These are phyloP conservation scores for Stagonosporopsis cucurbitacearum DNA, from an alignment of 2,329 filamentous ascomycete species.

Conservation along the genomic window DNA sequence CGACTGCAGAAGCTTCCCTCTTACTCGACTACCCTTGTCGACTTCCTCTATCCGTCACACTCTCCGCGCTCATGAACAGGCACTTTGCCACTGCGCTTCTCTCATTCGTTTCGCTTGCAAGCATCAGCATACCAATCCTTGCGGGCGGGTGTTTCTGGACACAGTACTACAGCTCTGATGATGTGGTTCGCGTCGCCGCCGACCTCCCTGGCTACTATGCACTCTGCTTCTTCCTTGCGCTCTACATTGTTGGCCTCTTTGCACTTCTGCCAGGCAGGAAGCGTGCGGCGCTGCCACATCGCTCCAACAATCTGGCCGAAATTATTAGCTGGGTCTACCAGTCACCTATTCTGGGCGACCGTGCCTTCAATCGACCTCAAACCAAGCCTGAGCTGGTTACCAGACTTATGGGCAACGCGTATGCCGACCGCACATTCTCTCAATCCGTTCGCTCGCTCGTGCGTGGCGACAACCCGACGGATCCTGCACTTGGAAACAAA, in stretches of 20 bases:
- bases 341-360: conserved; percentile 73
- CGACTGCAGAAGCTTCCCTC: conserved; percentile 67
- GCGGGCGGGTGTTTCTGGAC: conserved; percentile 77
- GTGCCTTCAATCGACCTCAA: conserved; percentile 72
- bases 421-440: conserved; percentile 52
- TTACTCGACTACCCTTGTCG: conserved; percentile 74
- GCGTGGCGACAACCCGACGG: conserved; percentile 31
- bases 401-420: conserved; percentile 66
- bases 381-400: conserved; percentile 73
- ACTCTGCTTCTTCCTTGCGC: conserved; percentile 71
- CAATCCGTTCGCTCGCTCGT: conserved; percentile 39
- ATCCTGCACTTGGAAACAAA: conserved; percentile 28
- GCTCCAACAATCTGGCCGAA: conserved; percentile 74
- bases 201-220: conserved; percentile 76
- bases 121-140: conserved; percentile 69
- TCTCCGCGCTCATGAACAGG: conserved; percentile 64
- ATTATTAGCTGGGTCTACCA: conserved; percentile 78
- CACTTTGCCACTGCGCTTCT: conserved; percentile 71
- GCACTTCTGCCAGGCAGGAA: conserved; percentile 64
- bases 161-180: conserved; percentile 60
- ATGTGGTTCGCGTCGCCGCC: conserved; percentile 63
- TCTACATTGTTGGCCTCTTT: conserved; percentile 71
- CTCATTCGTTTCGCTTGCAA: conserved; percentile 65
- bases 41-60: conserved; percentile 65
- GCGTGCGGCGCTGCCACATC: conserved; percentile 73